Conservation (phyloP, 1,139 yeast genomes). For the Lipomyces yarrowii region DNA sequence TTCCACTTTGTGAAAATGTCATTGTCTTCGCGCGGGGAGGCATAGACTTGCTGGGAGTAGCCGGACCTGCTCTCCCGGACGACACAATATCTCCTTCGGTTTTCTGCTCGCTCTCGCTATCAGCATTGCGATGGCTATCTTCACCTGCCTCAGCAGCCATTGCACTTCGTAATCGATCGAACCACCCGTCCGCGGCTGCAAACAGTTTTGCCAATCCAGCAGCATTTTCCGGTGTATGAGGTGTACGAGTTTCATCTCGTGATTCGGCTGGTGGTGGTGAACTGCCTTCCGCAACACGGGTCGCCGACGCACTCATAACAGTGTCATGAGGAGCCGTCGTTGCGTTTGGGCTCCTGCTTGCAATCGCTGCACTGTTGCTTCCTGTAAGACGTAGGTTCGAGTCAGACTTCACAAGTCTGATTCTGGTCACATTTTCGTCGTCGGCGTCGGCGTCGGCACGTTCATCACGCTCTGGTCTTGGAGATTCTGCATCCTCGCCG, state of each 20-base stretch:
- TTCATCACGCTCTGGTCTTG: neutral
- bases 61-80: neutral
- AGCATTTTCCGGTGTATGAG: neutral
- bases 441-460: neutral
- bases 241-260: neutral
- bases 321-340: neutral
- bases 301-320: neutral
- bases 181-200: conserved; percentile 13
- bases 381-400: neutral
- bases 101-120: neutral
- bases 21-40: conserved; percentile 4
- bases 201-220: conserved; percentile 18
- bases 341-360: neutral
- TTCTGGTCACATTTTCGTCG: neutral
- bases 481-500: neutral
- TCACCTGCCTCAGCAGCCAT: conserved; percentile 1
- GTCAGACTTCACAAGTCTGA: neutral
- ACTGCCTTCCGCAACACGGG: neutral
- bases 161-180: conserved; percentile 15
- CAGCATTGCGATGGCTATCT: neutral
- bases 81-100: neutral
- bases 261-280: neutral
- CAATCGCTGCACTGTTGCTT: neutral
- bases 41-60: neutral
- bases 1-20: neutral